These are phyloP conservation scores for Harrya chromipes DNA, from an alignment of 768 basidiomycete species.

Conservation along the genomic window DNA sequence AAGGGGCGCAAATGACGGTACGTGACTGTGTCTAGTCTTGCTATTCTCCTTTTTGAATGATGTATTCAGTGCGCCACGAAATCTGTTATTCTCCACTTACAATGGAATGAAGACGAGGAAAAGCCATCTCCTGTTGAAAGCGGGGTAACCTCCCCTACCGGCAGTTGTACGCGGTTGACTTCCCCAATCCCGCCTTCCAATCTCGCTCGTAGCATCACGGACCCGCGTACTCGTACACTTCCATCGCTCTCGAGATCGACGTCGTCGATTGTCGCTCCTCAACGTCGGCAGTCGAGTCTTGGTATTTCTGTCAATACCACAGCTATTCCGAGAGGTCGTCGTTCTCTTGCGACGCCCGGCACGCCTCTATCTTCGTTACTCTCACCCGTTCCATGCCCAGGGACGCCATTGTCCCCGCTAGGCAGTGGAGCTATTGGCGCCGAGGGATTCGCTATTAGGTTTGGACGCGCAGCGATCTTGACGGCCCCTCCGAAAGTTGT, in stretches of 20 bases:
- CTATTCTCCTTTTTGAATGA: background rate
- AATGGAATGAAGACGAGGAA: constrained; percentile 74
- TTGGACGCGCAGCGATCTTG: constrained; percentile 70
- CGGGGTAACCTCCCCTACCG: constrained; percentile 25
- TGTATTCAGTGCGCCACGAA: constrained; percentile 78
- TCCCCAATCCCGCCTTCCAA: constrained; percentile 26
- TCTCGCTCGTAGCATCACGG: constrained; percentile 15
- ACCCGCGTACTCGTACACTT: constrained; percentile 43
- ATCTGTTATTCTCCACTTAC: constrained; percentile 78
- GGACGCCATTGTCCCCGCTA: constrained; percentile 33
- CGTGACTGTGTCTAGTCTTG: constrained; percentile 18
- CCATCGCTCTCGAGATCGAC: constrained; percentile 55
- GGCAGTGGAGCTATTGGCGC: constrained; percentile 21
- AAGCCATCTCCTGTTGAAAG: constrained; percentile 16
- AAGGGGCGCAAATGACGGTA: constrained; percentile 88
- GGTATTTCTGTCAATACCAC: constrained; percentile 35
- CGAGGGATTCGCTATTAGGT: constrained; percentile 45
- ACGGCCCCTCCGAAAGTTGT: constrained; percentile 83
- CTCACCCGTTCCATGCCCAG: constrained; percentile 29
- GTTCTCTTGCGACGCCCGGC: constrained; percentile 39
- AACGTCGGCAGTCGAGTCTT: constrained; percentile 33
- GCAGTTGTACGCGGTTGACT: constrained; percentile 21
- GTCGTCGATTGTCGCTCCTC: constrained; percentile 43
- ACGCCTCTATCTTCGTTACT: constrained; percentile 38
- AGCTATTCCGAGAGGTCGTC: constrained; percentile 41